Evolutionary conservation across 345 rosid genomes (phyloP), one percentile per base, ranked within the genome.

Genomic region (Dovyalis caffra): DNA sequence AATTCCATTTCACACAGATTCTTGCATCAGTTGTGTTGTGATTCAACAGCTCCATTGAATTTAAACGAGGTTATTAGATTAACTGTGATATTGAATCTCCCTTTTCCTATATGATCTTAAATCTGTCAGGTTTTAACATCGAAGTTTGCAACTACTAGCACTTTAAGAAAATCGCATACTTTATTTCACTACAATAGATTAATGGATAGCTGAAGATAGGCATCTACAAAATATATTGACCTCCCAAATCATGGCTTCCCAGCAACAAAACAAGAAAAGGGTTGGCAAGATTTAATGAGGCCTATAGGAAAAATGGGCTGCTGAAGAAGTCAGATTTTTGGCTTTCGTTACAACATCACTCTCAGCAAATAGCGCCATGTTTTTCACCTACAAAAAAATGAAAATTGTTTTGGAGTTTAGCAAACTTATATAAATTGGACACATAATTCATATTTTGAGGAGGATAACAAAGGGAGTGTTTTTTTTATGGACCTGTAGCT

Each of bases 341-440:
- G 83, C 90, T 76, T 85, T 86, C 3, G 31, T 66, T 21, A 81
- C 80, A 20, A 87, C 90, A 51, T 29, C 69, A 53, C 47, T 78
- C 5, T 71, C 90, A 14, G 88, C 85, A 79, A 83, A 85, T 26
- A 87, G 32, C 5, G 83, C 81, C 90, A 87, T 87, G 82, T 87
- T 87, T 75, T 85, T 87, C 47, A 87, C 86, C 90, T 87, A 56
- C 29, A 35, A 70, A 68, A n/a, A 38, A 31, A 35, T 23, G 31
- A 29, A 35, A 18, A 61, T 10, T 64, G 18, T 32, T 29, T 12
- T 37, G 32, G 23, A 72, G 69, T 3, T 35, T 35, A n/a, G n/a
- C 38, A 72, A 73, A 75, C 57, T 64, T 56, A 43, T 62, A 67
- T 64, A 37, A 5, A 72, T 56, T 7, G 6, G 20, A 9, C 53